phyloP scores from a whole-genome alignment of 495 filamentous ascomycete species.

The Trichoderma erinaceum region DNA sequence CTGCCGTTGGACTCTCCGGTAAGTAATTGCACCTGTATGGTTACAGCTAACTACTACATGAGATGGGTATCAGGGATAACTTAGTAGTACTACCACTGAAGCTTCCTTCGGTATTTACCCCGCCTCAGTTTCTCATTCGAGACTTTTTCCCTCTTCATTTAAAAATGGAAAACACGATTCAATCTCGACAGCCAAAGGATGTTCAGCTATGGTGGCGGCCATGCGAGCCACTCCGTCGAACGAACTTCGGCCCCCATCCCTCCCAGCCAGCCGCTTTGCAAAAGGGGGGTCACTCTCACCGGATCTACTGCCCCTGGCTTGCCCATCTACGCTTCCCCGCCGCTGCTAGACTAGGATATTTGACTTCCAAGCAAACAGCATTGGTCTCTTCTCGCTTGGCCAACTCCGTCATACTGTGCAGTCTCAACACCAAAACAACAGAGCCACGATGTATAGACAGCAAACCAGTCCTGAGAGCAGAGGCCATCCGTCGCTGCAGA shows the following conservation, averaged over 20 bases:
- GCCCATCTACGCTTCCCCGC: background rate
- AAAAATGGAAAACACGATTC: background rate
- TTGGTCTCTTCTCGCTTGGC: background rate
- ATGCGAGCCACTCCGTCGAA: background rate
- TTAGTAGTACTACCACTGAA: no score
- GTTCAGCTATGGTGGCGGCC: background rate
- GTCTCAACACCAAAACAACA: background rate
- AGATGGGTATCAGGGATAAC: background rate
- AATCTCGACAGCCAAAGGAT: background rate
- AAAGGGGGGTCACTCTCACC: background rate
- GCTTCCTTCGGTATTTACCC: background rate
- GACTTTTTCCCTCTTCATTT: background rate
- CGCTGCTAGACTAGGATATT: background rate
- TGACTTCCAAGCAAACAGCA: background rate
- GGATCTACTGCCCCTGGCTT: constrained; percentile 4
- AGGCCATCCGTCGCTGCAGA: background rate
- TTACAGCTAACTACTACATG: background rate
- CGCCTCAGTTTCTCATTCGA: background rate
- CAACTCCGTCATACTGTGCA: background rate
- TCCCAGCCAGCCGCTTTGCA: background rate
- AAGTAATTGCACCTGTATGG: background rate
- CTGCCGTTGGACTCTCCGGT: background rate
- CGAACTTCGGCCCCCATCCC: constrained; percentile 2
- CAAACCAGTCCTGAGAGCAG: background rate
- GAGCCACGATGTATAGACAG: background rate